A percentile compares a stretch with the other conserved stretches of the same genome.
Conservation (phyloP, 768 basidiomycete species). For the Lentinus tigrinus region DNA sequence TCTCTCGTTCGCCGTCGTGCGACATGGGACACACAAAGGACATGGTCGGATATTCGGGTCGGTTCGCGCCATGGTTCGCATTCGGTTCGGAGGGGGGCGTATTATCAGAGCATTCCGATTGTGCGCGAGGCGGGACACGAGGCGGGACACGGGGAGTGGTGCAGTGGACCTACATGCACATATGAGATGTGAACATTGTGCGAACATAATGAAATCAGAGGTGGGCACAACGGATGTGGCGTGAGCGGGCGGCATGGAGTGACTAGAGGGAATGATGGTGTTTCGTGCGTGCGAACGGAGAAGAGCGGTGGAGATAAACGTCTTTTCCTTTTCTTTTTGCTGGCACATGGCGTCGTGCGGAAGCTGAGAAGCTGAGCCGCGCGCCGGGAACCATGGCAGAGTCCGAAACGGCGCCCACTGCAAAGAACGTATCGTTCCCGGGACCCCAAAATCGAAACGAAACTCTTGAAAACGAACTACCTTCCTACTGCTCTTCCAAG, state of each 20-base stretch:
- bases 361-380: constrained; percentile 6
- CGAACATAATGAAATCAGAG: constrained; percentile 23
- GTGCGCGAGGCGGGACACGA: constrained; percentile 3
- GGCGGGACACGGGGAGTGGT: constrained; percentile 3
- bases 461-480: no score
- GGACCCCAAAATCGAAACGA: no score
- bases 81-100: background rate
- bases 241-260: constrained; percentile 4
- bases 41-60: background rate
- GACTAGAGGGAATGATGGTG: constrained; percentile 11
- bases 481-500: no score
- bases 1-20: background rate
- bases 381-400: background rate
- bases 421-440: no score
- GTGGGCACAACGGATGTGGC: constrained; percentile 18
- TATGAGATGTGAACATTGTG: constrained; percentile 14
- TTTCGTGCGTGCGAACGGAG: constrained; percentile 12
- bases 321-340: constrained; percentile 5
- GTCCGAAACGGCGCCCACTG: constrained; percentile 7
- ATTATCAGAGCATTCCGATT: background rate
- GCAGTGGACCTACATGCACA: constrained; percentile 17
- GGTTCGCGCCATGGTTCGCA: background rate
- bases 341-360: constrained; percentile 6
- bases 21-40: constrained; percentile 10
- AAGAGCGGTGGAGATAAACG: constrained; percentile 19